Evolutionary conservation across 2,329 filamentous ascomycete genomes (phyloP).

Genomic region (Colletotrichum acutatum): DNA sequence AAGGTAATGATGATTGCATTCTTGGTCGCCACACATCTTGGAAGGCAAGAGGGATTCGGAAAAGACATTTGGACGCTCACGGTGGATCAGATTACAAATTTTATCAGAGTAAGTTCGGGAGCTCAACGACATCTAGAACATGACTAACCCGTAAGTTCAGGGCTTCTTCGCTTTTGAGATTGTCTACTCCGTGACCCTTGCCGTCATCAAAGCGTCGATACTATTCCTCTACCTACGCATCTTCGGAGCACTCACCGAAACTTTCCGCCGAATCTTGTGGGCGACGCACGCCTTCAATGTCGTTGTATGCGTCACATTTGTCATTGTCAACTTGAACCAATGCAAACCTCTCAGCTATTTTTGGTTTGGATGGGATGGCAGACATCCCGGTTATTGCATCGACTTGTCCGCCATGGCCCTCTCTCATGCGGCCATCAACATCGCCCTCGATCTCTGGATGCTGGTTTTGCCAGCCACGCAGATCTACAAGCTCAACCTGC

Average conservation of each 20-base stretch:
- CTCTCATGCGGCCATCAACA: constrained; percentile 16
- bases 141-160: background rate
- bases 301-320: constrained; percentile 40
- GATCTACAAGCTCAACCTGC: constrained; percentile 28
- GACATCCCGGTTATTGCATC: constrained; percentile 13
- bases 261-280: constrained; percentile 41
- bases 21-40: background rate
- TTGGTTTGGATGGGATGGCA: constrained; percentile 29
- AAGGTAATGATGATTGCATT: constrained; percentile 29
- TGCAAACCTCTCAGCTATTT: constrained; percentile 30
- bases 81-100: constrained; percentile 4
- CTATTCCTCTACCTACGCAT: constrained; percentile 50
- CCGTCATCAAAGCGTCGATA: constrained; percentile 50
- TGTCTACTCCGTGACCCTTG: constrained; percentile 44
- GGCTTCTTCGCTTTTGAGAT: constrained; percentile 30
- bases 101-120: background rate
- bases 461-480: constrained; percentile 19
- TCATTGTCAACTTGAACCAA: constrained; percentile 47
- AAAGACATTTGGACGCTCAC: constrained; percentile 24
- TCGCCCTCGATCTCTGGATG: constrained; percentile 28
- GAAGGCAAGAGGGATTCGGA: background rate
- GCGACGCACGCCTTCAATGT: constrained; percentile 34
- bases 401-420: constrained; percentile 21
- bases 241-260: constrained; percentile 44
- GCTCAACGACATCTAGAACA: background rate